Base-by-base conservation (phyloP, 1,284 basidiomycete genomes). In the Leccinum variabile region DNA sequence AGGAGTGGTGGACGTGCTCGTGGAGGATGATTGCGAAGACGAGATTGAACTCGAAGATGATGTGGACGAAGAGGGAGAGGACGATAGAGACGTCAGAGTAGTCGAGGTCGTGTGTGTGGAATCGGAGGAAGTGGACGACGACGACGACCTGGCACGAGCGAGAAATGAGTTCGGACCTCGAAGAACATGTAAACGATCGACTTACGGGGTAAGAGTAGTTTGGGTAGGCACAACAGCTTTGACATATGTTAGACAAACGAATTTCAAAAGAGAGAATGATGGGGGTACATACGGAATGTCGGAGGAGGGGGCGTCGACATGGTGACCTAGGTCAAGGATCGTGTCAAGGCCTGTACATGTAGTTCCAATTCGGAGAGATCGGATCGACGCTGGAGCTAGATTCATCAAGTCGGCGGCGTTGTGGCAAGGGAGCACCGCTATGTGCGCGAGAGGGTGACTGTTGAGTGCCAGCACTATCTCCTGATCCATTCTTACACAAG, bases 261-360 rank as follows among this genome's bases (percentile, higher is more conserved):
- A 37, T 16, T 16, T 28, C 30, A 32, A 50, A 11, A 9, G 35
- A 4, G 10, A 44, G 55, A 46, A 58, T 22, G 52, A 30, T 30
- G 7, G 35, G 54, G 6, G 33, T 55, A 68, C 68, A 54, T 0
- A 69, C 68, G 3, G 1, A 67, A 7, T 10, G 0, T 18, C 10
- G 57, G 16, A 28, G 4, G 2, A 25, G 7, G 2, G 39, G 41
- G 14, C 14, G 55, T 46, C 13, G 69, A 56, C 67, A 70, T 69
- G 59, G 9, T 52, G 50, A 56, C 33, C 64, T 59, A 68, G 32
- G 41, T 44, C n/a, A 5, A 18, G 9, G 33, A n/a, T 4, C 30
- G 28, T 9, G 32, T n/a, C 41, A 37, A 54, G 44, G 46, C 59
- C 54, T 84, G 67, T 86, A 85, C 78, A 86, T 80, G n/a, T 78